Evolutionary conservation across 108 stramenopile genomes (phyloP).

Genomic region (Nitzschia sp.): DNA sequence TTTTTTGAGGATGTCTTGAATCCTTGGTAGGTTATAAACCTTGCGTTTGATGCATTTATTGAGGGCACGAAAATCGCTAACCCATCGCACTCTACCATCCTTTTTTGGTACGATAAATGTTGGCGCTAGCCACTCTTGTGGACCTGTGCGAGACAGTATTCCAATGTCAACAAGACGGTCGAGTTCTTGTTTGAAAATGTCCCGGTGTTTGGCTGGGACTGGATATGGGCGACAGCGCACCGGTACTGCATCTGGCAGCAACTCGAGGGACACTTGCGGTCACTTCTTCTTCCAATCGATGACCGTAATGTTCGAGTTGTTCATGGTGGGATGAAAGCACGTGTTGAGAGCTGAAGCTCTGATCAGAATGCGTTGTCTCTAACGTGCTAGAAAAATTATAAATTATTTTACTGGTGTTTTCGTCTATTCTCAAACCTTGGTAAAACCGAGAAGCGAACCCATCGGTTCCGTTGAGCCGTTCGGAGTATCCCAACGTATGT

Average conservation of each 20-base stretch:
- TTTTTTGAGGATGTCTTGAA: conserved; percentile 32
- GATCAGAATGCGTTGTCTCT: too few species aligned
- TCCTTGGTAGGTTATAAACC: conserved; percentile 31
- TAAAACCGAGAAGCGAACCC: conserved; percentile 23
- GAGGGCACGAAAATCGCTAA: conserved; percentile 38
- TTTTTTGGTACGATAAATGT: conserved; percentile 37
- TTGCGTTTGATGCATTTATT: conserved; percentile 17
- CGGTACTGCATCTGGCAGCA: conserved; percentile 28
- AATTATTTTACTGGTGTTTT: too few species aligned
- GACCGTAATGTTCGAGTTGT: too few species aligned
- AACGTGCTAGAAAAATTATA: too few species aligned
- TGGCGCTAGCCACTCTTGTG: conserved; percentile 19
- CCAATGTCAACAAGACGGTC: conserved; percentile 21
- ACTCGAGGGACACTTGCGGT: too few species aligned
- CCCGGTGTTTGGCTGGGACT: conserved; percentile 8
- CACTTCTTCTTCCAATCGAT: too few species aligned
- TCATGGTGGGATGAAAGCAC: conserved; percentile 17
- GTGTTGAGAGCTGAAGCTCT: too few species aligned
- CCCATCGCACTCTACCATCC: conserved; percentile 24
- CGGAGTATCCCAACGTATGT: too few species aligned
- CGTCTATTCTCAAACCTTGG: too few species aligned
- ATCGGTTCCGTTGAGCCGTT: too few species aligned
- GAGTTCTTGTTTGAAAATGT: conserved; percentile 32
- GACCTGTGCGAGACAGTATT: conserved; percentile 1
- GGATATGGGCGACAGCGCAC: conserved; percentile 28